Percentiles rank a stretch among this genome's conserved stretches.
Evolutionary conservation across 225 moss, liverwort and hornwort genomes (phyloP).

Genomic region (Physcomitrium patens): DNA sequence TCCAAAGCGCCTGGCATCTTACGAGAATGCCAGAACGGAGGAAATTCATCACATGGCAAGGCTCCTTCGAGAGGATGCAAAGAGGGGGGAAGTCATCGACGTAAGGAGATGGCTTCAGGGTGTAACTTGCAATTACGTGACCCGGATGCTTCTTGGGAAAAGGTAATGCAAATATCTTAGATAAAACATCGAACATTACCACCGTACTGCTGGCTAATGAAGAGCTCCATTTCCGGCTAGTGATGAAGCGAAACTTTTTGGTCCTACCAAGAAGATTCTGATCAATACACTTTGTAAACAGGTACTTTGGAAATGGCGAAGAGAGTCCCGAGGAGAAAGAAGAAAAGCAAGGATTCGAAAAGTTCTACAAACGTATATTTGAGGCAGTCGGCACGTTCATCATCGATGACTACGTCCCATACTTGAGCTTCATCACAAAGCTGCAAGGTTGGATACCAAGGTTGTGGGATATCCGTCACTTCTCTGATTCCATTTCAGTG

Average conservation of each 20-base stretch:
- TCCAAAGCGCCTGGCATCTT: not conserved
- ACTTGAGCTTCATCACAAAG: constrained; percentile 29
- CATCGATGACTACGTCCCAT: constrained; percentile 39
- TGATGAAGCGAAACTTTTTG: too few relatives aligned
- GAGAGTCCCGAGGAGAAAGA: not conserved
- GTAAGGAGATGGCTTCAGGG: not conserved
- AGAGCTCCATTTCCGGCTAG: not conserved
- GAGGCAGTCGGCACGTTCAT: constrained; percentile 14
- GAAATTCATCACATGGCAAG: constrained; percentile 26
- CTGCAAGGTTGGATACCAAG: constrained; percentile 37
- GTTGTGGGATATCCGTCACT: not conserved
- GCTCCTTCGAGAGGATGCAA: constrained; percentile 12
- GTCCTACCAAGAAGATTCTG: too few relatives aligned
- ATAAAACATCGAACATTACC: too few relatives aligned
- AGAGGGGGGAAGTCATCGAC: constrained; percentile 22
- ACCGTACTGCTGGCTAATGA: not conserved
- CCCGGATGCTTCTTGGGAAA: constrained; percentile 5
- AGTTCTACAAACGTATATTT: not conserved
- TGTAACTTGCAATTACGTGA: constrained; percentile 30
- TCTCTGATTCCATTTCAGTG: not conserved
- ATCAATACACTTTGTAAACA: not conserved
- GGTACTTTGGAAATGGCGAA: constrained; percentile 19
- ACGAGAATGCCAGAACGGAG: constrained; percentile 18
- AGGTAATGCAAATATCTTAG: not conserved
- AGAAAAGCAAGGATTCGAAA: not conserved